Percentiles rank a stretch among this genome's conserved stretches.
phyloP scores from a whole-genome alignment of 768 basidiomycete species.

The Leucocoprinus sp. region DNA sequence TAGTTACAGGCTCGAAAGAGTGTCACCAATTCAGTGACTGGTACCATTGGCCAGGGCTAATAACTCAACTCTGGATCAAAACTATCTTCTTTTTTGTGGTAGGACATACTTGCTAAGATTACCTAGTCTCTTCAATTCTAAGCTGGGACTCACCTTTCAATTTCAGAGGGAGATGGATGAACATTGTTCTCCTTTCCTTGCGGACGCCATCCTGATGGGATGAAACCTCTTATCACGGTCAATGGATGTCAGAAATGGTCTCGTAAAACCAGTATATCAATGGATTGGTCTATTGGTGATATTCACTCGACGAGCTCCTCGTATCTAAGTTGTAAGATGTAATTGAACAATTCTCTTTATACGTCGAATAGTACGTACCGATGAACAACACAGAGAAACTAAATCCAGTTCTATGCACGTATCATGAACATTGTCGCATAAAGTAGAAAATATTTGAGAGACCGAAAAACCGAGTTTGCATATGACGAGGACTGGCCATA shows the following conservation, averaged over 20 bases:
- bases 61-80: no score
- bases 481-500: no score
- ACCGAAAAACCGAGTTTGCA: neutral
- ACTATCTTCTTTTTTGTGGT: no score
- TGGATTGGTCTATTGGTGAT: neutral
- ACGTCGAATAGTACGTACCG: neutral
- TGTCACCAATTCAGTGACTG: no score
- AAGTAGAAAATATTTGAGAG: neutral
- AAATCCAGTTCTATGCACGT: neutral
- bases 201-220: neutral
- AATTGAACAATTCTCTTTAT: neutral
- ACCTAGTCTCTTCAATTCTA: no score
- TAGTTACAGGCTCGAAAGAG: no score
- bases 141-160: neutral
- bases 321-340: neutral
- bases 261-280: neutral
- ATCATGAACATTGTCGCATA: neutral
- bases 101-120: no score
- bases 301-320: neutral
- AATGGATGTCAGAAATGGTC: neutral
- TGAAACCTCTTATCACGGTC: neutral
- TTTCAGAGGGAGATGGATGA: neutral
- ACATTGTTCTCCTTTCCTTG: neutral
- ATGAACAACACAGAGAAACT: neutral
- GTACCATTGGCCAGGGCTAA: no score